Conservation (phyloP, 2,329 filamentous ascomycete species). For the Fonsecaea pugnacius region DNA sequence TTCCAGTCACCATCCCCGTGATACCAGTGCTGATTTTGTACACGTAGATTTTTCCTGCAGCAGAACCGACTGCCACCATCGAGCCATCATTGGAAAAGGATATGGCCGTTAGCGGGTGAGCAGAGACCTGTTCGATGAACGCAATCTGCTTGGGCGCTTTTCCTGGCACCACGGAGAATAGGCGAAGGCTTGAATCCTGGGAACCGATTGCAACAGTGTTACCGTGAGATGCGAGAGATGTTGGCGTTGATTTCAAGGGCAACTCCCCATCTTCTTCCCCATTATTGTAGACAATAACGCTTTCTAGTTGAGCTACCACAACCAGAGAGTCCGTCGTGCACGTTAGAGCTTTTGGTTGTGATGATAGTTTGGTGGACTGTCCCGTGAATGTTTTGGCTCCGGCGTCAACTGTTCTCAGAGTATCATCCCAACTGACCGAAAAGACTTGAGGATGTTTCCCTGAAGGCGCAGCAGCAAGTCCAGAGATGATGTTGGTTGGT, state of each 20-base stretch:
- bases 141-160: conserved; percentile 61
- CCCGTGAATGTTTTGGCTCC: conserved; percentile 76
- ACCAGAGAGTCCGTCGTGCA: conserved; percentile 58
- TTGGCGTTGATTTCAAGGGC: conserved; percentile 67
- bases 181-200: conserved; percentile 72
- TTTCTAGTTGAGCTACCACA: conserved; percentile 64
- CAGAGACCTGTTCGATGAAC: conserved; percentile 65
- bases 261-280: conserved; percentile 63
- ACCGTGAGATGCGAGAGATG: conserved; percentile 71
- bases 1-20: conserved; percentile 33
- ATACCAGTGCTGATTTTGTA: conserved; percentile 69
- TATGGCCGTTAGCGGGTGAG: conserved; percentile 75
- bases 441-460: conserved; percentile 64
- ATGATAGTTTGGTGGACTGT: conserved; percentile 67
- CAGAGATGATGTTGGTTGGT: conserved; percentile 84
- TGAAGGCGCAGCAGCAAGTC: conserved; percentile 62
- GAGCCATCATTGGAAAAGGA: conserved; percentile 79
- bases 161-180: conserved; percentile 67
- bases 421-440: conserved; percentile 94
- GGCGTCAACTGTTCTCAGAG: conserved; percentile 76
- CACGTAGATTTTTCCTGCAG: conserved; percentile 83
- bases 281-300: conserved; percentile 62
- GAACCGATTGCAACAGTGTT: conserved; percentile 75
- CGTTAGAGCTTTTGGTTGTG: conserved; percentile 78
- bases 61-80: conserved; percentile 79